These are phyloP conservation scores for Aspergillus uvarum DNA, from an alignment of 2,329 filamentous ascomycete genomes.

Conservation along the genomic window DNA sequence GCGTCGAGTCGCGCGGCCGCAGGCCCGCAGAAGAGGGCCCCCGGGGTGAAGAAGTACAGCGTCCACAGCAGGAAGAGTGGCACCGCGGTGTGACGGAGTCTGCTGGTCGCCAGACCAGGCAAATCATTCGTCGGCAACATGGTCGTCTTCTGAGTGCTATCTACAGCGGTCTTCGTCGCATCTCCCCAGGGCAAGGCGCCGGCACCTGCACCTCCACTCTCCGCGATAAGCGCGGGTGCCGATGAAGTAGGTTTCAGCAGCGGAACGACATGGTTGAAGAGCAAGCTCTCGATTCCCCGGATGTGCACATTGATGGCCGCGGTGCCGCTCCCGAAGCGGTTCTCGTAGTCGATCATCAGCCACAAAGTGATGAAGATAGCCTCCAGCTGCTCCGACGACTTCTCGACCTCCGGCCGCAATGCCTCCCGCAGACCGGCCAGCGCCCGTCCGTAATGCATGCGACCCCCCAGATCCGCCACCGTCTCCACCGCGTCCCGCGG, in stretches of 20 bases:
- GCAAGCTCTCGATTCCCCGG: slow-evolving; percentile 22
- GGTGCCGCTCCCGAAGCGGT: slow-evolving; percentile 25
- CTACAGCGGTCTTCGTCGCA: neutral
- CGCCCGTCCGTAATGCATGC: slow-evolving; percentile 26
- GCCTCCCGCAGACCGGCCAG: slow-evolving; percentile 25
- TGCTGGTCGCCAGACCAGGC: slow-evolving; percentile 2
- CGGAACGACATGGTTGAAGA: slow-evolving; percentile 28
- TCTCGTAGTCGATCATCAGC: slow-evolving; percentile 32
- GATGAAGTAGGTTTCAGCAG: slow-evolving; percentile 13
- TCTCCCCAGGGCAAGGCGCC: neutral
- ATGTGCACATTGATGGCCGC: slow-evolving; percentile 28
- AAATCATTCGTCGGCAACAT: no score
- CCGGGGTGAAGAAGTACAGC: slow-evolving; percentile 28
- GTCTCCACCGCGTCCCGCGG: slow-evolving; percentile 10
- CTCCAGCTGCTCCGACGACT: slow-evolving; percentile 23
- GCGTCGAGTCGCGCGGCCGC: slow-evolving; percentile 17
- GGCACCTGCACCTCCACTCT: neutral
- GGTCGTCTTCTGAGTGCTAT: neutral
- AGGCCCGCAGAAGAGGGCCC: slow-evolving; percentile 22
- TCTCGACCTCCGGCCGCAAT: slow-evolving; percentile 23
- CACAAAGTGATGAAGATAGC: slow-evolving; percentile 30
- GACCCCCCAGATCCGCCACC: slow-evolving; percentile 20
- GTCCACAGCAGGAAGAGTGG: slow-evolving; percentile 31
- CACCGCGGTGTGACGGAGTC: slow-evolving; percentile 23
- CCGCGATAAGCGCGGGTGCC: neutral